phyloP scores from a whole-genome alignment of 306 rosid genomes.

The Delonix regia region DNA sequence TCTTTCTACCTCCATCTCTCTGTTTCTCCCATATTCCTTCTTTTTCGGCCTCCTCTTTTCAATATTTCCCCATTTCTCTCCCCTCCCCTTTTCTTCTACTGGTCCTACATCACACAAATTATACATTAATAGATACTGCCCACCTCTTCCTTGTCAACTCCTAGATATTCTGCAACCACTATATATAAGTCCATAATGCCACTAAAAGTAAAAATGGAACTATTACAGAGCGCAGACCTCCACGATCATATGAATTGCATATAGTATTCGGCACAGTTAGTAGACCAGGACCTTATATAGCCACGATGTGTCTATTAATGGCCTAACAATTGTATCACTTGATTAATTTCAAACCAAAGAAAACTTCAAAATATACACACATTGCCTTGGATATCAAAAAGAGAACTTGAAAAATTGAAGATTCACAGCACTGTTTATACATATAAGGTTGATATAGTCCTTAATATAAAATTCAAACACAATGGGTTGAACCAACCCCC shows the following conservation, averaged over 20 bases:
- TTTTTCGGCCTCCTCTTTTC: too few species aligned
- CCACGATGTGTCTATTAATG: background rate
- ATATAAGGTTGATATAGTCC: background rate
- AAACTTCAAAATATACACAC: background rate
- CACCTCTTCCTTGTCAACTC: background rate
- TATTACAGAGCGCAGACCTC: background rate
- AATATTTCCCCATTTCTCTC: too few species aligned
- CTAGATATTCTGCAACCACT: background rate
- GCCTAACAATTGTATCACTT: background rate
- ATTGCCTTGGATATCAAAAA: background rate
- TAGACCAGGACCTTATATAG: background rate
- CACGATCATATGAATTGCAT: constrained; percentile 1
- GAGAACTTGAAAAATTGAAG: background rate
- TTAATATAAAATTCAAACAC: background rate
- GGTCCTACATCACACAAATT: background rate
- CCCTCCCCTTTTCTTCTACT: too few species aligned
- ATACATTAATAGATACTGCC: background rate
- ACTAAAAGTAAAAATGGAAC: constrained; percentile 18
- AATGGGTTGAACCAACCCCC: background rate
- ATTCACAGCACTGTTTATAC: background rate
- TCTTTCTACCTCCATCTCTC: too few species aligned
- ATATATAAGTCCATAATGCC: background rate
- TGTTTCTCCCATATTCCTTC: too few species aligned
- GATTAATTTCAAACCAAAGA: constrained; percentile 7
- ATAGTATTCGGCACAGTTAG: background rate